phyloP scores from a whole-genome alignment of 148 eudicot genomes.

The Rhododendron simsii region DNA sequence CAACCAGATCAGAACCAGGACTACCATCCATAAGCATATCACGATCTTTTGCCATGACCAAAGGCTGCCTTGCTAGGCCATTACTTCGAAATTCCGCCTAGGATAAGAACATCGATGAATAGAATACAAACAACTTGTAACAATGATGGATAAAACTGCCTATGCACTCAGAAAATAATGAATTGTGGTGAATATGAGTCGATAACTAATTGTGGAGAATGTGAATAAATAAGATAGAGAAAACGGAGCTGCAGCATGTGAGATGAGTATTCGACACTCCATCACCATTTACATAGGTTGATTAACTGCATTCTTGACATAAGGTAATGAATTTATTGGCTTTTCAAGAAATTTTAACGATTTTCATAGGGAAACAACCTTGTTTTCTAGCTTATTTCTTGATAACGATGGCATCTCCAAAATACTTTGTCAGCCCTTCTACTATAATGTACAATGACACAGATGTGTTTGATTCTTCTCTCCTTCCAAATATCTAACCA shows the following conservation, averaged over 20 bases:
- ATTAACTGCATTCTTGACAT: not conserved
- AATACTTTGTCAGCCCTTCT: not conserved
- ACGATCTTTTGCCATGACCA: constrained; percentile 57
- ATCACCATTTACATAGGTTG: not conserved
- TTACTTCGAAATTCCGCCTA: constrained; percentile 64
- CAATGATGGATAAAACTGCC: not conserved
- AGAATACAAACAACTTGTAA: not conserved
- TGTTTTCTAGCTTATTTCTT: not conserved
- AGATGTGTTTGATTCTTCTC: not conserved
- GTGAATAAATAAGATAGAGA: not conserved
- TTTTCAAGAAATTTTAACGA: not conserved
- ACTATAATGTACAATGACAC: not conserved
- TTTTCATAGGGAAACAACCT: not conserved
- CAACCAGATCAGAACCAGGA: constrained; percentile 54
- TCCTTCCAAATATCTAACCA: not conserved
- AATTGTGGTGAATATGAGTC: not conserved
- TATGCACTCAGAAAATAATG: not conserved
- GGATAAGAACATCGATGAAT: constrained; percentile 9
- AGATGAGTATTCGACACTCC: not conserved
- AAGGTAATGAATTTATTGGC: not conserved
- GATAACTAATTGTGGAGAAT: not conserved
- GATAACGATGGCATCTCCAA: not conserved
- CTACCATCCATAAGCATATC: constrained; percentile 53
- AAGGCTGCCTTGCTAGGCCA: constrained; percentile 62
- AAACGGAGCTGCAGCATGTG: not conserved